Base-by-base conservation (phyloP, 768 basidiomycete species). In the Pleurotus ostreatus region DNA sequence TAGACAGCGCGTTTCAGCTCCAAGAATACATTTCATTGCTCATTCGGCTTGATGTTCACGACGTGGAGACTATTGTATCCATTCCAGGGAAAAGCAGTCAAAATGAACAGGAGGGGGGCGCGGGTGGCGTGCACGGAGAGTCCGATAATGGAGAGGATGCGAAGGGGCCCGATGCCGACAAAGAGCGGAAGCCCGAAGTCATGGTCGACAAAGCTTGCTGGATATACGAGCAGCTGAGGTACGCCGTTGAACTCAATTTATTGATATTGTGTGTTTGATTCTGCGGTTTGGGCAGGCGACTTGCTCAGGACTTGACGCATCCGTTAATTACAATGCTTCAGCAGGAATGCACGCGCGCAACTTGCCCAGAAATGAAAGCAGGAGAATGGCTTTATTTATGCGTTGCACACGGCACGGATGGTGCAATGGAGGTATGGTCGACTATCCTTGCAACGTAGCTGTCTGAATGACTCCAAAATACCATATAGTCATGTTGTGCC, bases 331-430 rank as follows among this genome's bases (percentile, higher is more conserved):
- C 88, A 1, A 85, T 84, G 66, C 73, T 94, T 40, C 92, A 94
- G 66, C 85, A 88, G 62, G 91, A 92, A 68, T 98, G 95, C 67
- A 92, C 87, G 11, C 83, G 91, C 39, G 72, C 79, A 37, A 83
- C 88, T 8, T 99, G 96, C 76, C 92, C 94, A 1, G 88, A 96
- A 72, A 99, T 99, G 96, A 95, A 95, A 70, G 94, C 95, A n/a
- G 92, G 92, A 55, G 93, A 98, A 75, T 98, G 96, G 96, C 78
- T 92, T 25, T 98, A 97, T 71, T 74, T 98, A 5, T 98, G 96
- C 62, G 94, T 95, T 40, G 95, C 94, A 0, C 94, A 98, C 70
- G 93, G 92, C n/a, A 90, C 86, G 64, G 90, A 91, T 56, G 87
- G 88, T 7, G 82, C 86, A 49, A 89, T 91, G 84, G 92, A 93